These are phyloP conservation scores for Phytophthora macrochlamydospora DNA, from an alignment of 352 stramenopile species.

Conservation along the genomic window DNA sequence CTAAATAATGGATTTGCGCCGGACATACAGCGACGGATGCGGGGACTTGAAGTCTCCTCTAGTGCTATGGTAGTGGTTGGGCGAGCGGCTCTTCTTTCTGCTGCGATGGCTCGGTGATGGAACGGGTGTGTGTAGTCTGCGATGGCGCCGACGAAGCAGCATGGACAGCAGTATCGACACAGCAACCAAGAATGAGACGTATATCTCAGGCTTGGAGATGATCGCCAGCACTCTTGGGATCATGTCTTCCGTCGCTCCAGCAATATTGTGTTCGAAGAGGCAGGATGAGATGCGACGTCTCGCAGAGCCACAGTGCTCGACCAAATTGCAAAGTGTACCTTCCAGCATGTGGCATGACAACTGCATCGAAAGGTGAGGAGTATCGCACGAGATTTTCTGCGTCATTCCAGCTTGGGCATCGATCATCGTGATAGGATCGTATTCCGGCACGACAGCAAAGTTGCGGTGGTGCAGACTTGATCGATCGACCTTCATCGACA, in stretches of 20 bases:
- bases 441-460: slow-evolving; percentile 88
- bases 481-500: slow-evolving; percentile 72
- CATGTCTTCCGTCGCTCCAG: slow-evolving; percentile 74
- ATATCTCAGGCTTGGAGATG: slow-evolving; percentile 58
- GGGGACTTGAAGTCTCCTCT: slow-evolving; percentile 18
- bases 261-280: slow-evolving; percentile 79
- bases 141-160: slow-evolving; percentile 50
- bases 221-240: slow-evolving; percentile 38
- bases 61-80: slow-evolving; percentile 20
- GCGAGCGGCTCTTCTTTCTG: slow-evolving; percentile 34
- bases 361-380: slow-evolving; percentile 87
- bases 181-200: slow-evolving; percentile 56
- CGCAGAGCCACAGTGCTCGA: slow-evolving; percentile 78
- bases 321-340: slow-evolving; percentile 83
- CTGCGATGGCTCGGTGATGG: slow-evolving; percentile 32
- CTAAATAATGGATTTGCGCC: slow-evolving; percentile 55
- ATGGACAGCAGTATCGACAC: slow-evolving; percentile 70
- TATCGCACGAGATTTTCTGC: slow-evolving; percentile 91
- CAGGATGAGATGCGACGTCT: slow-evolving; percentile 67
- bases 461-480: slow-evolving; percentile 81
- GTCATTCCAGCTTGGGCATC: slow-evolving; percentile 89
- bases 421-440: slow-evolving; percentile 90
- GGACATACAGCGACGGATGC: slow-evolving; percentile 32
- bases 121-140: slow-evolving; percentile 31
- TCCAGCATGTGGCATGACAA: slow-evolving; percentile 93